Base-by-base conservation (phyloP, 768 basidiomycete species). In the Leccinum rimulosum region DNA sequence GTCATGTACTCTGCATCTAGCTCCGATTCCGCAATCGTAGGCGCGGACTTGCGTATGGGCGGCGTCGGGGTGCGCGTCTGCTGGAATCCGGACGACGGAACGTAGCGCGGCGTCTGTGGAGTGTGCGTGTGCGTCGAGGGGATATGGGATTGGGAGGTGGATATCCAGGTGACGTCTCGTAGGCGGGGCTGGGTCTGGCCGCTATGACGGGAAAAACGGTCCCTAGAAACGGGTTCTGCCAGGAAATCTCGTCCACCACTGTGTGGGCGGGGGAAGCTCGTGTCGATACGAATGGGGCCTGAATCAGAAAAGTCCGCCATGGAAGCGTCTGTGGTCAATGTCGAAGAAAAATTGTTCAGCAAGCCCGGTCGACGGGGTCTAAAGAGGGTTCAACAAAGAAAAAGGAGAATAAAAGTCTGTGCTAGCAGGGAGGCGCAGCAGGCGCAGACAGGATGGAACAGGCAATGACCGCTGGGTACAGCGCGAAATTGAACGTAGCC, bases 1-100 rank as follows among this genome's bases (percentile, higher is more conserved):
- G 72, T 73, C 71, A 73, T 74, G 56, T 73, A 73, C 50, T 74
- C 73, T 49, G 70, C 70, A 27, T 72, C 70, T 17, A 72, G 31
- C 17, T 73, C 72, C 7, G 71, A 71, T 43, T 73, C 72, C 30
- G 72, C 58, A 17, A 74, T 66, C 12, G 71, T 73, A 36, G 69
- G 67, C 0, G 63, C 68, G 15, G 73, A 71, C 58, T 66, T 70
- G 49, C 64, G 73, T 33, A 68, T 33, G 17, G 66, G 61, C 11
- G 72, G 72, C 0, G 71, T 73, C 38, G 69, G 70, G 7, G 69
- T 61, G 27, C 68, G 64, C 10, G 71, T 35, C 4, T 57, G 69
- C 30, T 63, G 66, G 54, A 60, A 70, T 28, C 58, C 64, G 9
- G 63, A 19, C 1, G 68, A 63, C 0, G 68, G 55, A 7, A 53